Evolutionary conservation across 192 early-diverging fungal genomes (phyloP).

Genomic region (Funneliformis geosporum): DNA sequence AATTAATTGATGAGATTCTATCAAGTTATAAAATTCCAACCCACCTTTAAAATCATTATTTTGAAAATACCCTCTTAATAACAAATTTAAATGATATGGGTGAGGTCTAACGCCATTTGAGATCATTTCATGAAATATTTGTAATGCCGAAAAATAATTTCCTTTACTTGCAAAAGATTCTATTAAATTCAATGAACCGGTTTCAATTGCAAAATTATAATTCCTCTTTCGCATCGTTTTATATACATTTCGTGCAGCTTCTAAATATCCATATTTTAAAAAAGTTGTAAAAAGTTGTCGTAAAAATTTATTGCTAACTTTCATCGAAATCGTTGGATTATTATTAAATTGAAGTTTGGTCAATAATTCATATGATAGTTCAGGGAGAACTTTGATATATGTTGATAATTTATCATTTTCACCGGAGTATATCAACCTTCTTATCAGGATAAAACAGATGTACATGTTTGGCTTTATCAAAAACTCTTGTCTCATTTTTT

Average conservation of each 20-base stretch:
- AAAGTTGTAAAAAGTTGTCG: neutral
- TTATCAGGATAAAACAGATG: neutral
- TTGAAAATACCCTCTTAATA: too few species aligned
- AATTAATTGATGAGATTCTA: neutral
- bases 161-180: too few species aligned
- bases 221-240: neutral
- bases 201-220: too few species aligned
- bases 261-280: neutral
- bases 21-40: neutral
- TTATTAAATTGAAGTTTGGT: neutral
- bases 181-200: too few species aligned
- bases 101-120: too few species aligned
- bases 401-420: neutral
- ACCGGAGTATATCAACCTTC: too few species aligned
- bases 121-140: neutral
- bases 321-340: neutral
- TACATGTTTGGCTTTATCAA: neutral
- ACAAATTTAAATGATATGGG: too few species aligned
- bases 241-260: neutral
- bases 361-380: neutral
- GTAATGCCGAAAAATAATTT: neutral
- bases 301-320: neutral
- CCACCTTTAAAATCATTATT: neutral
- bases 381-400: neutral
- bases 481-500: neutral